Percentiles rank a stretch among this genome's conserved stretches.
Conservation (phyloP, 352 stramenopile genomes). For the Globisporangium uncinulatum region DNA sequence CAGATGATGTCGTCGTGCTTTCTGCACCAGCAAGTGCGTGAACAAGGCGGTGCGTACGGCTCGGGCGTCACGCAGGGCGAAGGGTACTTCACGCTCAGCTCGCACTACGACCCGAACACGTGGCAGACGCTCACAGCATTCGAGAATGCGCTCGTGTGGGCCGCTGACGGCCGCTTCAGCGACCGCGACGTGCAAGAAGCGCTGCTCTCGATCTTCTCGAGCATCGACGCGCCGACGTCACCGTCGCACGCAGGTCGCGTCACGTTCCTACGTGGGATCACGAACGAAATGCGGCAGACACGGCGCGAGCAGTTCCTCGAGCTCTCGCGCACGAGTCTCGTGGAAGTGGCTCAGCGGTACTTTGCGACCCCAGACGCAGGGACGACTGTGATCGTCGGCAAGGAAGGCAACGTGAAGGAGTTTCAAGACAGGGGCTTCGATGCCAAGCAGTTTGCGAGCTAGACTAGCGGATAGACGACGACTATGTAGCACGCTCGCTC, state of each 20-base stretch:
- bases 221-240: constrained; percentile 71
- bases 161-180: constrained; percentile 43
- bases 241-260: constrained; percentile 71
- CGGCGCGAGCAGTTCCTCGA: constrained; percentile 65
- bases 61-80: constrained; percentile 65
- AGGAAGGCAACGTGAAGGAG: constrained; percentile 39
- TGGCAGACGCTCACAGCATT: constrained; percentile 73
- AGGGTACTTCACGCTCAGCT: constrained; percentile 76
- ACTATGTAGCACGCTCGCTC: background rate
- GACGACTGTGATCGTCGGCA: constrained; percentile 51
- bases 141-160: constrained; percentile 47
- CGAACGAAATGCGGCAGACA: constrained; percentile 76
- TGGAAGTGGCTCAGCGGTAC: constrained; percentile 50
- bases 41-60: constrained; percentile 77
- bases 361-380: constrained; percentile 20
- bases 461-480: background rate
- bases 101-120: constrained; percentile 84
- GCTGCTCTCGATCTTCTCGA: constrained; percentile 71
- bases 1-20: constrained; percentile 85
- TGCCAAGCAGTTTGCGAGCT: constrained; percentile 27
- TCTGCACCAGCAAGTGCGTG: constrained; percentile 75
- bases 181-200: constrained; percentile 76
- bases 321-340: constrained; percentile 33
- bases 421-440: constrained; percentile 38
- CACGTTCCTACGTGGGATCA: constrained; percentile 73